phyloP scores from a whole-genome alignment of 2,329 filamentous ascomycete species.

The Aspergillus sergii region DNA sequence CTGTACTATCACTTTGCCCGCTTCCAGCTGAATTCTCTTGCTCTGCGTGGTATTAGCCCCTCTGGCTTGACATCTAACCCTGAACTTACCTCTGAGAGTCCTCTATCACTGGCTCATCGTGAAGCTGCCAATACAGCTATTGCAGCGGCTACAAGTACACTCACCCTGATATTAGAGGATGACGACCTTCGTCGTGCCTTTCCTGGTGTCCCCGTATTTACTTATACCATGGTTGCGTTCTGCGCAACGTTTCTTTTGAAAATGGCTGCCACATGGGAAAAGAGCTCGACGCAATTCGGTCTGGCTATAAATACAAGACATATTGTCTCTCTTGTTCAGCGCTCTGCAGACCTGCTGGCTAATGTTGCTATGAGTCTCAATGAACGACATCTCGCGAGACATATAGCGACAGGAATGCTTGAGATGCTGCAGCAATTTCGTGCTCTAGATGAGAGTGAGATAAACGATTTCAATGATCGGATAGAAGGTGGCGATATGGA shows the following conservation, averaged over 20 bases:
- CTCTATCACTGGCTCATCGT: constrained; percentile 22
- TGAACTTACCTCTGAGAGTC: background rate
- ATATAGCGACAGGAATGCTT: constrained; percentile 5
- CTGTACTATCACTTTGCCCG: constrained; percentile 38
- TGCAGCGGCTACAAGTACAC: constrained; percentile 38
- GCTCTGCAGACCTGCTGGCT: background rate
- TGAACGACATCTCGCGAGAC: constrained; percentile 6
- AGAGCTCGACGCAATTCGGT: background rate
- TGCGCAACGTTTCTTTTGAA: constrained; percentile 33
- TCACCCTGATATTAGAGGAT: constrained; percentile 40
- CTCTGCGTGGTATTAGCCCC: constrained; percentile 34
- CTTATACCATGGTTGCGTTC: constrained; percentile 32
- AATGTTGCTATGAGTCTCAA: constrained; percentile 2
- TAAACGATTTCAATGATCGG: background rate
- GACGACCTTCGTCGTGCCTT: constrained; percentile 39
- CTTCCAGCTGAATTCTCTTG: constrained; percentile 44
- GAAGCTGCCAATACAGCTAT: constrained; percentile 31
- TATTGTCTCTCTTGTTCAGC: background rate
- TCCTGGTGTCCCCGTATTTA: constrained; percentile 36
- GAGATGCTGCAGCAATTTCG: constrained; percentile 5
- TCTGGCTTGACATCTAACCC: constrained; percentile 16
- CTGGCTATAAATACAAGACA: background rate
- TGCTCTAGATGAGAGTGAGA: background rate
- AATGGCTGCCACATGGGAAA: constrained; percentile 20
- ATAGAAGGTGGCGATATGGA: background rate